Evolutionary conservation across 768 basidiomycete genomes (phyloP).

Genomic region (Trametes punicea): DNA sequence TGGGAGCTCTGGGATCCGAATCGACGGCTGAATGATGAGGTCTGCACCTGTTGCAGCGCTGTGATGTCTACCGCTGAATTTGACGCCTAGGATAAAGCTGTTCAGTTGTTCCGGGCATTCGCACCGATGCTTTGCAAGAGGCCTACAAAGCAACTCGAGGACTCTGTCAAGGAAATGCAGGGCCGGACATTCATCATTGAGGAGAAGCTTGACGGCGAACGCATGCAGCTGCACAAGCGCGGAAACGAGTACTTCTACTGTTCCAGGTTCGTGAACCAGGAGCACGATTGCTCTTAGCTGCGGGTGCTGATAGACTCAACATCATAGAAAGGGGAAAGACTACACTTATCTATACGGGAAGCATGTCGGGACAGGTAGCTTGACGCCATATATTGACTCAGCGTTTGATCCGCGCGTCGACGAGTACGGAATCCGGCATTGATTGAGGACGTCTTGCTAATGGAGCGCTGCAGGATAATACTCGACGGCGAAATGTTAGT

Average conservation of each 20-base stretch:
- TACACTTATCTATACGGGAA: slow-evolving; percentile 92
- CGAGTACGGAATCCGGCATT: slow-evolving; percentile 52
- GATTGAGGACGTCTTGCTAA: neutral
- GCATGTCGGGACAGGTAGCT: slow-evolving; percentile 74
- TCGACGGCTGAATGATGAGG: slow-evolving; percentile 60
- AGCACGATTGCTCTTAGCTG: neutral
- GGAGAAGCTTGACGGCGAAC: slow-evolving; percentile 96
- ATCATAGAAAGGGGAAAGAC: slow-evolving; percentile 77
- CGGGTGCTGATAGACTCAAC: neutral
- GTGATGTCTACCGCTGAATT: neutral
- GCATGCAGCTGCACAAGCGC: slow-evolving; percentile 93
- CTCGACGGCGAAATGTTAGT: slow-evolving; percentile 99
- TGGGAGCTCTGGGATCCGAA: slow-evolving; percentile 84
- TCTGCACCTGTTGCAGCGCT: slow-evolving; percentile 17
- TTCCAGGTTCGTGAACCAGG: slow-evolving; percentile 57
- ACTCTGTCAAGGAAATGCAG: slow-evolving; percentile 82
- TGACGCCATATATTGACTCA: slow-evolving; percentile 81
- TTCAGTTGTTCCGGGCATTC: slow-evolving; percentile 83
- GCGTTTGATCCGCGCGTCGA: slow-evolving; percentile 75
- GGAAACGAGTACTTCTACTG: slow-evolving; percentile 91
- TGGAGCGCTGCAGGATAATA: slow-evolving; percentile 61
- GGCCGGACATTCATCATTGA: slow-evolving; percentile 83
- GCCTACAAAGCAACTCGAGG: slow-evolving; percentile 74
- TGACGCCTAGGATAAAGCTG: slow-evolving; percentile 64
- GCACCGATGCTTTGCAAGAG: slow-evolving; percentile 95